Evolutionary conservation across 768 basidiomycete genomes (phyloP).

Genomic region (Chalciporus pseudorubinellus): DNA sequence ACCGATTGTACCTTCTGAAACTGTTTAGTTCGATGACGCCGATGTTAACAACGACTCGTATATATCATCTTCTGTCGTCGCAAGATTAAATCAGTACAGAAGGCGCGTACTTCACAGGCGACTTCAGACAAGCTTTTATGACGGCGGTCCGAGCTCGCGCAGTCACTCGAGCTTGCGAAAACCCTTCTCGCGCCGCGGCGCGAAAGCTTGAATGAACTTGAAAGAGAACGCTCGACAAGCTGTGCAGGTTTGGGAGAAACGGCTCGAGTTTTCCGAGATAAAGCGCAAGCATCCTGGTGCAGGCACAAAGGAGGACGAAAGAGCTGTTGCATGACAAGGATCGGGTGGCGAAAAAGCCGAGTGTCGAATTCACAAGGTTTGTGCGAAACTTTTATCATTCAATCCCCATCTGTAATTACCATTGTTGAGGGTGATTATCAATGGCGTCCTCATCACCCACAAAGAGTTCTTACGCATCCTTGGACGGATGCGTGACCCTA

Average conservation of each 20-base stretch:
- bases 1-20: not conserved
- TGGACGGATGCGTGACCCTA: too few species aligned
- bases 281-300: slow-evolving; percentile 71
- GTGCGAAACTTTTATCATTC: not conserved
- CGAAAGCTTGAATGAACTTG: slow-evolving; percentile 78
- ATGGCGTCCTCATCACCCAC: too few species aligned
- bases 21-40: slow-evolving; percentile 76
- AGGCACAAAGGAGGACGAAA: slow-evolving; percentile 64
- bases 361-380: slow-evolving; percentile 29
- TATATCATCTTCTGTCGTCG: slow-evolving; percentile 94
- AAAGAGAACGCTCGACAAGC: slow-evolving; percentile 58
- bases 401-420: not conserved
- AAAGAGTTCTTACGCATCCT: too few species aligned
- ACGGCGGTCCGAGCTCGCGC: slow-evolving; percentile 70
- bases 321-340: slow-evolving; percentile 74
- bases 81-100: slow-evolving; percentile 90
- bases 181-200: slow-evolving; percentile 65
- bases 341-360: slow-evolving; percentile 58
- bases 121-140: slow-evolving; percentile 87
- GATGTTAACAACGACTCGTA: slow-evolving; percentile 91
- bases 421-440: too few species aligned
- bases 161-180: slow-evolving; percentile 70
- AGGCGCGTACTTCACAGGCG: slow-evolving; percentile 89
- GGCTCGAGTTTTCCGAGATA: slow-evolving; percentile 70
- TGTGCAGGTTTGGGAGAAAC: slow-evolving; percentile 73